These are phyloP conservation scores for Prunella vulgaris DNA, from an alignment of 257 asterid species.

Conservation along the genomic window DNA sequence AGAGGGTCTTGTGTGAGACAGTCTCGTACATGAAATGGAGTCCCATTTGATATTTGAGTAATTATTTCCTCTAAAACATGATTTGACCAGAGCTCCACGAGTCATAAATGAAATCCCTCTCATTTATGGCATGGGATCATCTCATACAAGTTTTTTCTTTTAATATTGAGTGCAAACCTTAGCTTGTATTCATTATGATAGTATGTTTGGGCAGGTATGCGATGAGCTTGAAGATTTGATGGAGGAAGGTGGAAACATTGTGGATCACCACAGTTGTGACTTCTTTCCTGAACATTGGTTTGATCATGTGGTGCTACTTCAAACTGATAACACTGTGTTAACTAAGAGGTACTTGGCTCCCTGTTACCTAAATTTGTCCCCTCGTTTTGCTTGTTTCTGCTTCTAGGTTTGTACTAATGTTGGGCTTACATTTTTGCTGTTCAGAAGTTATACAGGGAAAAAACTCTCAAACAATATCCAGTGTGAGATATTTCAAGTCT, in stretches of 20 bases:
- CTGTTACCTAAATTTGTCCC: neutral
- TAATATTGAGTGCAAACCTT: neutral
- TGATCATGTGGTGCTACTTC: constrained; percentile 75
- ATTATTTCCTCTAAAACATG: too few species aligned
- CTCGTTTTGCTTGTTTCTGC: neutral
- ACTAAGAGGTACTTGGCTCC: constrained; percentile 45
- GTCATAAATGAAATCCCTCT: too few species aligned
- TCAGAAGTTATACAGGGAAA: constrained; percentile 75
- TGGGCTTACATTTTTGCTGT: neutral
- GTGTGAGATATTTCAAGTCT: constrained; percentile 85
- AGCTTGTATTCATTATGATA: neutral
- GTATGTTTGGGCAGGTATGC: constrained; percentile 46
- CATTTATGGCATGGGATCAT: too few species aligned
- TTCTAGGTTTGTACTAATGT: neutral
- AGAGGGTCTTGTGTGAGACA: too few species aligned
- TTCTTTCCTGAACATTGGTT: constrained; percentile 98
- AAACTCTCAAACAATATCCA: constrained; percentile 83
- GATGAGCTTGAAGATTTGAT: constrained; percentile 94
- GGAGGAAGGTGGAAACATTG: constrained; percentile 93
- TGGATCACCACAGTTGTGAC: constrained; percentile 95
- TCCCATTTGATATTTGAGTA: too few species aligned
- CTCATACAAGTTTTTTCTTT: neutral
- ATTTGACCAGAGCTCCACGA: too few species aligned
- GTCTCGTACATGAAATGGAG: neutral
- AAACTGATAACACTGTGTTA: constrained; percentile 61